Evolutionary conservation across 495 filamentous ascomycete genomes (phyloP), one percentile per base, ranked within the genome.

Genomic region (Cercophora newfieldiana): DNA sequence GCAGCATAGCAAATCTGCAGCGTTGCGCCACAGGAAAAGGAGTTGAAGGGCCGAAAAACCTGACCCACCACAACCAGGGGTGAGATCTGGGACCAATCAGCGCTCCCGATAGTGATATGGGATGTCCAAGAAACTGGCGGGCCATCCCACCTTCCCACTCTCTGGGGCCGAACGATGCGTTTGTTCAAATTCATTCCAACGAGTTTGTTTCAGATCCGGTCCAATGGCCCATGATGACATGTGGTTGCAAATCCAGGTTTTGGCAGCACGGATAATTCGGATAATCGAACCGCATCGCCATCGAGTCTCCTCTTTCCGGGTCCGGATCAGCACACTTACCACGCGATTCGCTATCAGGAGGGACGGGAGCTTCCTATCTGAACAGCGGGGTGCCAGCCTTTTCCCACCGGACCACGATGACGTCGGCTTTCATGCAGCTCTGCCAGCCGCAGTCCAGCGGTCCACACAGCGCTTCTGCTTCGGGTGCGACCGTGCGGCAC

Each of bases 1-100:
- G 33, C 33, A 62, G 21, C 53, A 54, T 22, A 59, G 19, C 31
- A 29, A 29, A 26, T 54, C 49, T 53, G 60, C 48, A 53, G 30
- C 24, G 51, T 58, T 59, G 48, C 37, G 28, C 63, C 63, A 37
- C 37, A n/a, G 5, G 21, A 48, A 60, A 65, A 59, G 54, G 51
- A 59, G 54, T 24, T 51, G 44, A 64, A 64, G 53, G 48, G 25
- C 21, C 62, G 44, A 64, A 64, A 37, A 28, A 7, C 21, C 30
- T 44, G 54, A 3, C 26, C 31, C 30, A 31, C 25, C 18, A n/a
- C 25, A 33, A 33, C 16, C 25, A 33, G 55, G 29, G 55, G 12
- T 44, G 3, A 14, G 37, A 44, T 58, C 55, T 19, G 6, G 25
- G 29, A 53, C 50, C 50, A 53, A 53, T 53, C 50, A 53, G 50